These are phyloP conservation scores for Aspergillus affinis DNA, from an alignment of 495 filamentous ascomycete genomes.

Conservation along the genomic window DNA sequence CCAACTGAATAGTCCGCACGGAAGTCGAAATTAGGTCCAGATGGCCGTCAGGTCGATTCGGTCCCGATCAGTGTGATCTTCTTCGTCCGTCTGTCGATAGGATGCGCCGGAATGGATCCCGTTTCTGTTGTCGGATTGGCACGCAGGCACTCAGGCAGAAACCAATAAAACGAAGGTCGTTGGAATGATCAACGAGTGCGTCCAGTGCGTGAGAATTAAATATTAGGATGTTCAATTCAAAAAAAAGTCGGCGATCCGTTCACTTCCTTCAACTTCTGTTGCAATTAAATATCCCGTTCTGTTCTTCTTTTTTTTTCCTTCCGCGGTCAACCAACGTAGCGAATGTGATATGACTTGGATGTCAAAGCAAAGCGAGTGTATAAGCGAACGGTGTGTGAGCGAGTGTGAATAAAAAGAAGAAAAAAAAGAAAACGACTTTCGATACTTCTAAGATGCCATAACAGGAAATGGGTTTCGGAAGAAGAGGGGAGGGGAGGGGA, in stretches of 20 bases:
- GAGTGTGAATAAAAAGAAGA: conserved; percentile 34
- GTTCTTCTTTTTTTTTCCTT: conserved; percentile 18
- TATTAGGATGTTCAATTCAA: conserved; percentile 19
- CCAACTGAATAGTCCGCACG: conserved; percentile 12
- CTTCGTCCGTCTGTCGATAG: conserved; percentile 1
- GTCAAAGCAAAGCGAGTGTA: conserved; percentile 48
- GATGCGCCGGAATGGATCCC: conserved; percentile 1
- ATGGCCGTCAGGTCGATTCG: conserved; percentile 11
- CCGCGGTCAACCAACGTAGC: conserved; percentile 36
- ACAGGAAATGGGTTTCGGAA: conserved; percentile 21
- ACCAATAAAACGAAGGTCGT: conserved; percentile 23
- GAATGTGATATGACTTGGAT: conserved; percentile 42
- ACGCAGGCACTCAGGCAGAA: conserved; percentile 8
- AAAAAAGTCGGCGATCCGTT: conserved; percentile 6
- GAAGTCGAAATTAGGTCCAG: conserved; percentile 5
- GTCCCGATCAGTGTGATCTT: background rate
- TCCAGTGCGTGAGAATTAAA: conserved; percentile 21
- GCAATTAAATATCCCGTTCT: conserved; percentile 14
- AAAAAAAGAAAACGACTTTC: conserved; percentile 13
- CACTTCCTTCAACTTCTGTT: conserved; percentile 1
- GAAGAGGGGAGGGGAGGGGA: conserved; percentile 19
- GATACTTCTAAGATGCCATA: conserved; percentile 36
- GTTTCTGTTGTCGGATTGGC: conserved; percentile 13
- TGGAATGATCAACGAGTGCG: conserved; percentile 23
- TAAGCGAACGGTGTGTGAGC: conserved; percentile 44